phyloP scores from a whole-genome alignment of 2,329 filamentous ascomycete species.

The Dissoconium aciculare region DNA sequence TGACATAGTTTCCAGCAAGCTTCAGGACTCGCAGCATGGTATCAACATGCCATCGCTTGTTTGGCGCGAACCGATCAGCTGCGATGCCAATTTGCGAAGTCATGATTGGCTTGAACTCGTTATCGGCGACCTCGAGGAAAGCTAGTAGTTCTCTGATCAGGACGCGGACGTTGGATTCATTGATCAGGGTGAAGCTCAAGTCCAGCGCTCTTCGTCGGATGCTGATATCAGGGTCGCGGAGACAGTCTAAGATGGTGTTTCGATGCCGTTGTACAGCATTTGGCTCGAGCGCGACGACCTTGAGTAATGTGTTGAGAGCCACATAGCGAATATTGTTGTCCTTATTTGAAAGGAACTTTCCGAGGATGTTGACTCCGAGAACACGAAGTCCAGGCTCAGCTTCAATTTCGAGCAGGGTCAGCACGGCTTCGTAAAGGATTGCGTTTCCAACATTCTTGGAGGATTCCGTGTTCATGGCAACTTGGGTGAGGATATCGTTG shows the following conservation, averaged over 20 bases:
- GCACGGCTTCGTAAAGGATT: slow-evolving; percentile 91
- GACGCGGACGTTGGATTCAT: slow-evolving; percentile 87
- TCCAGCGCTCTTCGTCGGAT: slow-evolving; percentile 91
- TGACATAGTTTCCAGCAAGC: slow-evolving; percentile 89
- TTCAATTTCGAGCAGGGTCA: slow-evolving; percentile 95
- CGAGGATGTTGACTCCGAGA: slow-evolving; percentile 91
- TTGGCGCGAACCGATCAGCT: slow-evolving; percentile 87
- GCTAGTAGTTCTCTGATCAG: slow-evolving; percentile 84
- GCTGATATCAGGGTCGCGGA: slow-evolving; percentile 94
- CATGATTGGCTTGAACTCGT: slow-evolving; percentile 98
- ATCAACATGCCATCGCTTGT: slow-evolving; percentile 96
- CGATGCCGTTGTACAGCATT: slow-evolving; percentile 94
- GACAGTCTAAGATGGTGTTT: slow-evolving; percentile 92
- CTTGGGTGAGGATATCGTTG: slow-evolving; percentile 85
- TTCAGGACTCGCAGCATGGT: slow-evolving; percentile 92
- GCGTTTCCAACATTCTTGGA: slow-evolving; percentile 98
- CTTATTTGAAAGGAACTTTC: slow-evolving; percentile 94
- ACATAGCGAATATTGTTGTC: slow-evolving; percentile 99
- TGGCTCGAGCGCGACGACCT: slow-evolving; percentile 93
- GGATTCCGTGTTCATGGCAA: slow-evolving; percentile 94
- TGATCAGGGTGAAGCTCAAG: slow-evolving; percentile 94
- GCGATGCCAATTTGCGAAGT: slow-evolving; percentile 96
- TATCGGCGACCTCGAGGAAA: slow-evolving; percentile 92
- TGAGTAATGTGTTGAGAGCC: slow-evolving; percentile 90
- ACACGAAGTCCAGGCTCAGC: slow-evolving; percentile 90